Percentiles rank a stretch among this genome's conserved stretches.
phyloP scores from a whole-genome alignment of 1,139 yeast genomes.

The Zygoascus hellenicus region DNA sequence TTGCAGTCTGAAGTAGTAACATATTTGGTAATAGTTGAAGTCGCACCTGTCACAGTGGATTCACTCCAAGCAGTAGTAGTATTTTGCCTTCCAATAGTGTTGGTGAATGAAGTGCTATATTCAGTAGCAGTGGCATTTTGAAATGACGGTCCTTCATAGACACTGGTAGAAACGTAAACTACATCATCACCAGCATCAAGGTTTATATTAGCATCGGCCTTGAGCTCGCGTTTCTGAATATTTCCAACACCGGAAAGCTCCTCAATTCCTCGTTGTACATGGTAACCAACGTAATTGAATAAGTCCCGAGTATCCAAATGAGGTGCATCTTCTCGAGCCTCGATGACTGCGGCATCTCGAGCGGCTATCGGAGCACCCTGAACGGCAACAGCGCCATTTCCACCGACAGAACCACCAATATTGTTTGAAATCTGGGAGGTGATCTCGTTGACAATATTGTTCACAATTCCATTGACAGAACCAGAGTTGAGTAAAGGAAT shows the following conservation, averaged over 20 bases:
- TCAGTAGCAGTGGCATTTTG: conserved; percentile 1
- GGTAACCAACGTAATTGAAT: neutral
- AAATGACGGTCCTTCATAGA: neutral
- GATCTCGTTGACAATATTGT: conserved; percentile 5
- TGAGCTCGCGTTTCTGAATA: neutral
- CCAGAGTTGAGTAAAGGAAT: neutral
- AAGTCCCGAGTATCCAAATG: neutral
- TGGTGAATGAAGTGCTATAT: neutral
- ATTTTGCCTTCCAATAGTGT: neutral
- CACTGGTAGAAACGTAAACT: neutral
- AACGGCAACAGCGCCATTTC: neutral
- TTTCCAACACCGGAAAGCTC: neutral
- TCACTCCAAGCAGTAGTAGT: neutral
- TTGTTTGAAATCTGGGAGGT: neutral
- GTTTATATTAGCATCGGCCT: no score
- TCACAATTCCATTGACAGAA: conserved; percentile 1
- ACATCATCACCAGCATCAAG: neutral
- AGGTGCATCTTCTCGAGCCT: neutral
- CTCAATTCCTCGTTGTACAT: conserved; percentile 2
- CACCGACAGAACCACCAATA: conserved; percentile 1
- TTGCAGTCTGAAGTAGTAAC: conserved; percentile 5
- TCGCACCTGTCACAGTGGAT: neutral
- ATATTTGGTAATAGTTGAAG: conserved; percentile 1
- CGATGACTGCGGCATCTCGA: neutral
- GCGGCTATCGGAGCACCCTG: neutral